Evolutionary conservation across 139 green algal genomes (phyloP).

Genomic region (Prasinococcaceae sp.): DNA sequence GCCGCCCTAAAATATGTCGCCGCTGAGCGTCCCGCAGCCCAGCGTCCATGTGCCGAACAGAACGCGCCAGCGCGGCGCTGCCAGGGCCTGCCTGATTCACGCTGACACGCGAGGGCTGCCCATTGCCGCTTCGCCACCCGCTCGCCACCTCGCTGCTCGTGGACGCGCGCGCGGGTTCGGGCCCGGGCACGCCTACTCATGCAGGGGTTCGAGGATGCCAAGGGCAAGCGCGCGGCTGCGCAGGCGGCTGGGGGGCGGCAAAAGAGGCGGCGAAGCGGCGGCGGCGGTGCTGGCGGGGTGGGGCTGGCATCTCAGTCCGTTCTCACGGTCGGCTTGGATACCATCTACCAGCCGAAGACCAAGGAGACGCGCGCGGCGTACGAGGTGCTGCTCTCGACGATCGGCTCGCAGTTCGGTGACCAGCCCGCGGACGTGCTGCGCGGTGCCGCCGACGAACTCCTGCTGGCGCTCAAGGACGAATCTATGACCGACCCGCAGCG

Average conservation of each 20-base stretch:
- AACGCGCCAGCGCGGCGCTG: no score
- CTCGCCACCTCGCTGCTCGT: no score
- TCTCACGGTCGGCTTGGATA: conserved; percentile 60
- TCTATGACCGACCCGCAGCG: conserved; percentile 49
- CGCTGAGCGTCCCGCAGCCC: no score
- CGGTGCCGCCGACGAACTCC: conserved; percentile 89
- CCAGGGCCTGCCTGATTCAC: no score
- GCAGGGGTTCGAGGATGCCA: not conserved
- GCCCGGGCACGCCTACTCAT: no score
- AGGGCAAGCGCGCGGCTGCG: not conserved
- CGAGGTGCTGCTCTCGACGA: conserved; percentile 68
- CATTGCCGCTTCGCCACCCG: no score
- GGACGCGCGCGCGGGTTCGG: no score
- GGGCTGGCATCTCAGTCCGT: conserved; percentile 28
- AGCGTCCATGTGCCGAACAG: no score
- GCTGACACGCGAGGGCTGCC: no score
- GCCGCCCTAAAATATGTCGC: no score
- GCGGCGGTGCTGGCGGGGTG: not conserved
- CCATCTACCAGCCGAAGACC: conserved; percentile 54
- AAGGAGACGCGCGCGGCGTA: conserved; percentile 83
- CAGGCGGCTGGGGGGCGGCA: not conserved
- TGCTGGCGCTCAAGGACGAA: conserved; percentile 79
- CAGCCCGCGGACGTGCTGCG: conserved; percentile 80
- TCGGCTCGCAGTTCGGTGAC: conserved; percentile 79
- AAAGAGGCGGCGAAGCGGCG: not conserved